phyloP scores from a whole-genome alignment of 345 rosid genomes.

The Salix arbutifolia region DNA sequence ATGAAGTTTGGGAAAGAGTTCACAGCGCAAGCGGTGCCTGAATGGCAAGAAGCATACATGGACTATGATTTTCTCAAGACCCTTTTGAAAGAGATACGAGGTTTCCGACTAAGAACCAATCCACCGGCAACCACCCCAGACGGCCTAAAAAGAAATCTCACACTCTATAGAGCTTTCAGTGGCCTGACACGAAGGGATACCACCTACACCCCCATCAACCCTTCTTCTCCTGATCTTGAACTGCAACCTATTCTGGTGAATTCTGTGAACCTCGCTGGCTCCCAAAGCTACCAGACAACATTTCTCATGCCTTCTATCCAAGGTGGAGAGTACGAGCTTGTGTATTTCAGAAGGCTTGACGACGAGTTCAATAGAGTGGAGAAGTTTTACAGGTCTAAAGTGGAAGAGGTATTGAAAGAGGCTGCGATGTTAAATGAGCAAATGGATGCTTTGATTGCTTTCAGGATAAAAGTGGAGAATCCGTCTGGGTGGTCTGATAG shows the following conservation, averaged over 20 bases:
- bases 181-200: slow-evolving; percentile 38
- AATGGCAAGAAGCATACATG: slow-evolving; percentile 75
- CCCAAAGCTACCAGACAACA: slow-evolving; percentile 42
- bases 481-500: slow-evolving; percentile 46
- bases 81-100: slow-evolving; percentile 47
- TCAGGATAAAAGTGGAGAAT: slow-evolving; percentile 64
- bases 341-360: slow-evolving; percentile 58
- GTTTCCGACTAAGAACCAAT: slow-evolving; percentile 33
- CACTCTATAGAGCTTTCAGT: slow-evolving; percentile 61
- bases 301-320: slow-evolving; percentile 49
- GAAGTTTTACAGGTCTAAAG: slow-evolving; percentile 46
- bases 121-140: slow-evolving; percentile 19
- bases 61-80: slow-evolving; percentile 50
- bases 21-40: slow-evolving; percentile 63
- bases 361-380: slow-evolving; percentile 65
- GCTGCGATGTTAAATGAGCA: slow-evolving; percentile 51
- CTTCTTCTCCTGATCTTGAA: slow-evolving; percentile 32
- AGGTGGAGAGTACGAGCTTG: slow-evolving; percentile 63
- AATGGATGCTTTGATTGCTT: slow-evolving; percentile 76
- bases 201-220: slow-evolving; percentile 2
- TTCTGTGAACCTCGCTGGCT: slow-evolving; percentile 26
- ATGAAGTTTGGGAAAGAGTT: slow-evolving; percentile 85
- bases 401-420: slow-evolving; percentile 53
- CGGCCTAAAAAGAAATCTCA: slow-evolving; percentile 32
- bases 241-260: slow-evolving; percentile 40